phyloP scores from a whole-genome alignment of 1,284 basidiomycete species.

The Fomes fomentarius region DNA sequence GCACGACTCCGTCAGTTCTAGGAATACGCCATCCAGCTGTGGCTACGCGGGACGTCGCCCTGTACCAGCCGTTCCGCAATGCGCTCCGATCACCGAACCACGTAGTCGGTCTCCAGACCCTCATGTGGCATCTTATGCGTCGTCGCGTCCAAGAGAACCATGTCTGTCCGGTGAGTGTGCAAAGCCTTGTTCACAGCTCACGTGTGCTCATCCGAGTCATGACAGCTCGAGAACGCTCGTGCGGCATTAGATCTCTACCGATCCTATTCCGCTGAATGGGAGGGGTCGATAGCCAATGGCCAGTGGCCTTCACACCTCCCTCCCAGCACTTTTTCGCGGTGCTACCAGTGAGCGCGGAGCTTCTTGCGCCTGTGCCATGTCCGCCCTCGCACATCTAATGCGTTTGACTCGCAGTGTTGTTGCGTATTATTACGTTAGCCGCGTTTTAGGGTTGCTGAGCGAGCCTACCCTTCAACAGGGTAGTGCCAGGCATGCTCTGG shows the following conservation, averaged over 20 bases:
- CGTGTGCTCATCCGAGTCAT: constrained; percentile 10
- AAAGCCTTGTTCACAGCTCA: background rate
- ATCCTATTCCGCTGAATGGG: constrained; percentile 68
- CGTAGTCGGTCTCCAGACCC: constrained; percentile 70
- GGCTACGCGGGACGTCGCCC: constrained; percentile 78
- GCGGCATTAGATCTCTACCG: constrained; percentile 78
- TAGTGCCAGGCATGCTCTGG: background rate
- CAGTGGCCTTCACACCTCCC: constrained; percentile 79
- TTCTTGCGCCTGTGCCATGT: constrained; percentile 5
- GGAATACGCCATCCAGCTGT: constrained; percentile 82
- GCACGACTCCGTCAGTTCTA: constrained; percentile 51
- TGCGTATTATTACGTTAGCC: constrained; percentile 7
- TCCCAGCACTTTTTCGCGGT: constrained; percentile 77
- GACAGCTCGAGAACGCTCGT: constrained; percentile 75
- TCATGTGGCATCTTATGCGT: constrained; percentile 80
- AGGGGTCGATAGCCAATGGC: constrained; percentile 55
- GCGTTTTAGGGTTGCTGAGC: constrained; percentile 5
- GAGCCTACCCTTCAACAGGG: background rate
- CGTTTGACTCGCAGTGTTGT: background rate
- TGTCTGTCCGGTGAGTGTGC: constrained; percentile 63
- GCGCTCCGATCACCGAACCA: constrained; percentile 67
- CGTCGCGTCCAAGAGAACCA: constrained; percentile 72
- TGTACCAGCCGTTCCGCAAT: constrained; percentile 80
- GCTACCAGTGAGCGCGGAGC: constrained; percentile 54
- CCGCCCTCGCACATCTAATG: constrained; percentile 1